These are phyloP conservation scores for Histomonas meleagridis DNA, from an alignment of 208 protist genomes.

Conservation along the genomic window DNA sequence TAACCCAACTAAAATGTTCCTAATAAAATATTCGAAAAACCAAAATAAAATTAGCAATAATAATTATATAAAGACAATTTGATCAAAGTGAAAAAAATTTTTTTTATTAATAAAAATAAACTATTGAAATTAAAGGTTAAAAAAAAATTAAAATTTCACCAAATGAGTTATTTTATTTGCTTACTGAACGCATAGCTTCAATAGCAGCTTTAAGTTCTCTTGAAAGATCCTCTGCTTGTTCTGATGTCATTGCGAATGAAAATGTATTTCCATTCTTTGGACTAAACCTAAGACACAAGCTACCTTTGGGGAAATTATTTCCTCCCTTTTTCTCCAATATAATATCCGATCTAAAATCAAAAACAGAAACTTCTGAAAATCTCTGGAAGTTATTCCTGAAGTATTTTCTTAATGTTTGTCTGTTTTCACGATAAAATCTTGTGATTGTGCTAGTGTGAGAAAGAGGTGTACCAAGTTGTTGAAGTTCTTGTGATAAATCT, in stretches of 20 bases:
- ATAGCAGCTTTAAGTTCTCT: neutral
- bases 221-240: neutral
- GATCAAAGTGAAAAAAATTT: too few species aligned
- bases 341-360: slow-evolving; percentile 13
- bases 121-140: too few species aligned
- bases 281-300: neutral
- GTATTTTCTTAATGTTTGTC: neutral
- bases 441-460: slow-evolving; percentile 15
- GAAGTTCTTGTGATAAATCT: slow-evolving; percentile 11
- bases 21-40: too few species aligned
- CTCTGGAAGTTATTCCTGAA: neutral
- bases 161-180: too few species aligned
- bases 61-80: too few species aligned
- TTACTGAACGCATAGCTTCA: neutral
- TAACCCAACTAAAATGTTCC: too few species aligned
- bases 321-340: neutral
- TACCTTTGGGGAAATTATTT: neutral
- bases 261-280: neutral
- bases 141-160: too few species aligned
- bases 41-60: too few species aligned
- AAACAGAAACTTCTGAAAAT: neutral
- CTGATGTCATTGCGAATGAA: neutral
- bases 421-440: neutral
- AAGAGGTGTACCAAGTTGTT: slow-evolving; percentile 17
- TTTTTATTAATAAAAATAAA: too few species aligned